Evolutionary conservation across 1,139 yeast genomes (phyloP), one percentile per base, ranked within the genome.

Genomic region (Suhomyces coccinellae): DNA sequence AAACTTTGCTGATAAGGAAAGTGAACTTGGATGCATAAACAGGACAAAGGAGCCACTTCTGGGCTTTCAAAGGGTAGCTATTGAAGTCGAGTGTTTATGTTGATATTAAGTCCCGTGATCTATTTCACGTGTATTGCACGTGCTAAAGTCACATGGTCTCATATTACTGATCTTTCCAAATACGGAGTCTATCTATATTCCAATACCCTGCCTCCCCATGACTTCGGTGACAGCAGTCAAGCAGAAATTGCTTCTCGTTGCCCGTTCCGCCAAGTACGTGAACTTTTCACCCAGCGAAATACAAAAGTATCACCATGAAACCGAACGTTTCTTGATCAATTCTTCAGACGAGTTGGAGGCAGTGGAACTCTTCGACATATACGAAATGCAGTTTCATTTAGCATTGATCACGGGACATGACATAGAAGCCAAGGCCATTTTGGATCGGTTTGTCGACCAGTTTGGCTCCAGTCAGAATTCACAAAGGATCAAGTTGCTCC

Each of bases 331-430:
- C 53, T 57, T 79, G 30, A 50, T 57, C 30, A 43, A 59, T 16
- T 47, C 61, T 44, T 55, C 67, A 17, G 69, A 61, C 46, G 56
- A 52, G 34, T 63, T 73, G 39, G 69, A 67, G 10, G 71, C 80
- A 28, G 61, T 69, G 12, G 88, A 85, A 42, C 71, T 79, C 48
- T 83, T 76, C 60, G 72, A 77, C 13, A 65, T 90, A 31, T 71
- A 82, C 50, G 96, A 87, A 60, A 76, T 88, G 57, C 83, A 86
- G 45, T 87, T 88, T 61, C 82, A 82, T 58, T 70, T 90, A 38
- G 69, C 83, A 3, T 63, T 89, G 34, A 70, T 84, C 49, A 67
- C 87, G n/a, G 73, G 80, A 40, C 77, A 82, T 50, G 96, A 89
- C 57, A 66, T 72, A 1, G 89, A 82, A 53, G 96, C 97, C 13